These are phyloP conservation scores for Botryotinia calthae DNA, from an alignment of 2,329 filamentous ascomycete genomes.

Conservation along the genomic window DNA sequence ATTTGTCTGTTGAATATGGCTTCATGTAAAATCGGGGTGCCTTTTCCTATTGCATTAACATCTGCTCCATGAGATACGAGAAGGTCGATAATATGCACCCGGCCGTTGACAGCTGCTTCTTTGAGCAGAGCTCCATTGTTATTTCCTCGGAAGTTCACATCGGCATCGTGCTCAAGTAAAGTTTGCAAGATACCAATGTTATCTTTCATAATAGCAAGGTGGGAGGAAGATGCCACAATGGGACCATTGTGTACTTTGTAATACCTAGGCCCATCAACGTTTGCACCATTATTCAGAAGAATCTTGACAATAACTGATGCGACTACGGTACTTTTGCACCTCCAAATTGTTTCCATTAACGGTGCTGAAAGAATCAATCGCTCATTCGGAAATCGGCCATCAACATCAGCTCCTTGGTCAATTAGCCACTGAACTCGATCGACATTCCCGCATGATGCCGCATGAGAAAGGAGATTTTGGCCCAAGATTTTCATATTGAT, in stretches of 20 bases:
- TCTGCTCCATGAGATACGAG: not conserved
- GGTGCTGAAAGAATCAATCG: not conserved
- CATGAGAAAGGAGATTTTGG: not conserved
- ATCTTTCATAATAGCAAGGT: not conserved
- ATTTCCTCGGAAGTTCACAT: not conserved
- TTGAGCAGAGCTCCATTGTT: not conserved
- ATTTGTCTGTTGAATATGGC: not conserved
- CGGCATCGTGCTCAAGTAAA: not conserved
- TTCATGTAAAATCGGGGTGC: accelerated
- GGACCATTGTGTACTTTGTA: not conserved
- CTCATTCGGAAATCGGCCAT: not conserved
- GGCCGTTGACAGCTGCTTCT: not conserved
- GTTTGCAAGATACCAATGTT: not conserved
- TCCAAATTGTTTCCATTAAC: not conserved
- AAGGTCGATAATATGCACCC: accelerated
- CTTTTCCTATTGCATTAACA: not conserved
- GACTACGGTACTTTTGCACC: accelerated
- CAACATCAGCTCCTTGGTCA: not conserved
- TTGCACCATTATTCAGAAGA: not conserved
- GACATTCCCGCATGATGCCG: not conserved
- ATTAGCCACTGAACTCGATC: not conserved
- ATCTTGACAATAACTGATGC: not conserved
- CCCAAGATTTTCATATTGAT: not conserved
- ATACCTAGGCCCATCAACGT: not conserved
- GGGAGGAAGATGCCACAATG: not conserved